Conservation (phyloP, 2,329 filamentous ascomycete species). For the Plenodomus lindquistii region DNA sequence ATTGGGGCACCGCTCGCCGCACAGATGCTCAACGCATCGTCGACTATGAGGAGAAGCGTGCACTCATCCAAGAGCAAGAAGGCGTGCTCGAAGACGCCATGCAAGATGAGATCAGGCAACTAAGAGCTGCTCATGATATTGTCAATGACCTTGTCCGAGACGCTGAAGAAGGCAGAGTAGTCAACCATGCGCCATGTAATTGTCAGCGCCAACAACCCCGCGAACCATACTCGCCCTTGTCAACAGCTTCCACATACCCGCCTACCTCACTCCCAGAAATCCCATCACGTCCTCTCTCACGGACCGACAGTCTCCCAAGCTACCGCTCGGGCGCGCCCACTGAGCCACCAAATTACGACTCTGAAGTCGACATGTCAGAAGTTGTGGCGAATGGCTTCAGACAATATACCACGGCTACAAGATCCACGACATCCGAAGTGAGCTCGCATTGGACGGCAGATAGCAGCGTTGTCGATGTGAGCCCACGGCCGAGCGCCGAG, state of each 20-base stretch:
- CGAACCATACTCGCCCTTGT: slow-evolving; percentile 29
- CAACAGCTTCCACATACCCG: slow-evolving; percentile 37
- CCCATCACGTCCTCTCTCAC: slow-evolving; percentile 40
- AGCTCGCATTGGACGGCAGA: slow-evolving; percentile 43
- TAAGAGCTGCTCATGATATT: slow-evolving; percentile 57
- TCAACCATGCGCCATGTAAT: slow-evolving; percentile 10
- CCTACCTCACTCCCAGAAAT: slow-evolving; percentile 34
- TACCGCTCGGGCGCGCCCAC: slow-evolving; percentile 48
- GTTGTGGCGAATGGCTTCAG: slow-evolving; percentile 50
- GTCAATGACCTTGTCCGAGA: slow-evolving; percentile 53
- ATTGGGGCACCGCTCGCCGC: slow-evolving; percentile 28
- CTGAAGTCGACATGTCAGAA: slow-evolving; percentile 43
- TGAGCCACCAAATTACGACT: slow-evolving; percentile 49
- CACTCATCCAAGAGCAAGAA: slow-evolving; percentile 53
- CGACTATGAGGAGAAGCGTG: slow-evolving; percentile 58
- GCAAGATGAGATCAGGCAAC: slow-evolving; percentile 53
- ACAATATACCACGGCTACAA: slow-evolving; percentile 35
- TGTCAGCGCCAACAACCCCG: slow-evolving; percentile 20
- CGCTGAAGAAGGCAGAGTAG: slow-evolving; percentile 43
- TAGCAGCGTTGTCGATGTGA: slow-evolving; percentile 45
- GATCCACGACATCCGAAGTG: slow-evolving; percentile 20
- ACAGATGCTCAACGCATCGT: slow-evolving; percentile 33
- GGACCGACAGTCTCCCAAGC: slow-evolving; percentile 49
- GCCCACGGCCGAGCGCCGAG: slow-evolving; percentile 44
- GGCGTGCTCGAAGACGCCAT: slow-evolving; percentile 49